Percentiles rank a stretch among this genome's conserved stretches.
These are phyloP conservation scores for Bondarzewia mesenterica DNA, from an alignment of 1,284 basidiomycete genomes.

Conservation along the genomic window DNA sequence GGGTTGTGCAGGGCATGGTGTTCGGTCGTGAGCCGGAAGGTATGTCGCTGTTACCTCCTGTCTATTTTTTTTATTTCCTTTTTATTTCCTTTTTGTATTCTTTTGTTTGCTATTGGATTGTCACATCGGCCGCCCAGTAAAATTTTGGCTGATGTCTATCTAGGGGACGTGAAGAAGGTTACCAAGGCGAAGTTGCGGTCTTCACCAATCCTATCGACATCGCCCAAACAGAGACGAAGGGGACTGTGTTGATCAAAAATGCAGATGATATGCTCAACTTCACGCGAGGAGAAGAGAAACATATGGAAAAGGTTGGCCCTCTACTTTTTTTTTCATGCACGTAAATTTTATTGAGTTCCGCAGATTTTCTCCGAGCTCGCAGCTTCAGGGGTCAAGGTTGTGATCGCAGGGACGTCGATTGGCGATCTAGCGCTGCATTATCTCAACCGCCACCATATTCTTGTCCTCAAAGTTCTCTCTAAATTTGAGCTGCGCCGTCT, in stretches of 20 bases:
- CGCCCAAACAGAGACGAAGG: constrained; percentile 98
- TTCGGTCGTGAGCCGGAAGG: constrained; percentile 95
- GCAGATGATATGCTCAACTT: constrained; percentile 97
- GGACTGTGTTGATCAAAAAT: constrained; percentile 94
- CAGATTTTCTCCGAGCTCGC: constrained; percentile 97
- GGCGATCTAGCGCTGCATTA: constrained; percentile 98
- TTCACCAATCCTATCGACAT: constrained; percentile 92
- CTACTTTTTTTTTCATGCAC: too few species aligned
- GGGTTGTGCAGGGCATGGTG: constrained; percentile 96
- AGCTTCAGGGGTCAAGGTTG: constrained; percentile 89
- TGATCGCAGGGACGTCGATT: constrained; percentile 88
- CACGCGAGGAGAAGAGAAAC: constrained; percentile 91
- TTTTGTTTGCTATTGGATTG: too few species aligned
- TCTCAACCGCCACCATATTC: constrained; percentile 89
- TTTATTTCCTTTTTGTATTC: not conserved
- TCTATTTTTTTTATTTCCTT: not conserved
- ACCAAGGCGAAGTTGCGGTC: constrained; percentile 86
- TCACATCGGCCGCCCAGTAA: too few species aligned
- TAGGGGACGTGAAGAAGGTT: constrained; percentile 78
- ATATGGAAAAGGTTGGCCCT: constrained; percentile 76
- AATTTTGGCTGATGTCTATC: not conserved
- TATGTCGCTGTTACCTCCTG: constrained; percentile 17
- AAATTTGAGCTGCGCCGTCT: constrained; percentile 96
- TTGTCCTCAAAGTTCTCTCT: constrained; percentile 94
- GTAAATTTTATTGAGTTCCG: too few species aligned